Conservation (phyloP, 139 green algal genomes). For the Closterium sp. region DNA sequence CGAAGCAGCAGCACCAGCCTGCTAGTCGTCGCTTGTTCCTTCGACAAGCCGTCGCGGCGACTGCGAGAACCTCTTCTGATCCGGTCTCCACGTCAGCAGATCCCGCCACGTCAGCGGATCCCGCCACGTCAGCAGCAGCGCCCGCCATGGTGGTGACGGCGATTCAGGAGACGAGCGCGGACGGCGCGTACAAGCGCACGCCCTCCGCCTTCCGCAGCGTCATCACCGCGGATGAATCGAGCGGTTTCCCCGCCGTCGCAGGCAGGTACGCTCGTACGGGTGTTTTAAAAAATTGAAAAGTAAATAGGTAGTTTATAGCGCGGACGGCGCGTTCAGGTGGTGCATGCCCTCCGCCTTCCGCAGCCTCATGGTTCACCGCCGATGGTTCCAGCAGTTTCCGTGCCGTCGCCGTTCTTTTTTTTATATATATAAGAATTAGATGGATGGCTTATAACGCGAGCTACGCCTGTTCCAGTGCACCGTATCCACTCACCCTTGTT, state of each 20-base stretch:
- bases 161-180: conserved; percentile 11
- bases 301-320: background rate
- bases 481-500: conserved; percentile 34
- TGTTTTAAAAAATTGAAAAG: too few species aligned
- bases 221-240: conserved; percentile 44
- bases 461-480: conserved; percentile 92
- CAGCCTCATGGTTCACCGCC: conserved; percentile 30
- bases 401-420: conserved; percentile 21
- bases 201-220: conserved; percentile 28
- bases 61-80: too few species aligned
- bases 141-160: conserved; percentile 17
- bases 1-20: background rate
- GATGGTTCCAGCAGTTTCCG: conserved; percentile 40
- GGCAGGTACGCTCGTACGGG: conserved; percentile 82
- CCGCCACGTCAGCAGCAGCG: too few species aligned
- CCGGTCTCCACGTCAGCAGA: background rate
- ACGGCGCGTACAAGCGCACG: conserved; percentile 36
- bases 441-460: conserved; percentile 25
- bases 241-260: conserved; percentile 20
- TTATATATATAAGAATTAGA: too few species aligned
- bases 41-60: background rate
- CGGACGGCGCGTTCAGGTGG: conserved; percentile 36
- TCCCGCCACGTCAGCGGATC: background rate
- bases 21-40: background rate
- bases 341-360: conserved; percentile 19